Evolutionary conservation across 2,329 filamentous ascomycete genomes (phyloP).

Genomic region (Leptographium wingfieldii): DNA sequence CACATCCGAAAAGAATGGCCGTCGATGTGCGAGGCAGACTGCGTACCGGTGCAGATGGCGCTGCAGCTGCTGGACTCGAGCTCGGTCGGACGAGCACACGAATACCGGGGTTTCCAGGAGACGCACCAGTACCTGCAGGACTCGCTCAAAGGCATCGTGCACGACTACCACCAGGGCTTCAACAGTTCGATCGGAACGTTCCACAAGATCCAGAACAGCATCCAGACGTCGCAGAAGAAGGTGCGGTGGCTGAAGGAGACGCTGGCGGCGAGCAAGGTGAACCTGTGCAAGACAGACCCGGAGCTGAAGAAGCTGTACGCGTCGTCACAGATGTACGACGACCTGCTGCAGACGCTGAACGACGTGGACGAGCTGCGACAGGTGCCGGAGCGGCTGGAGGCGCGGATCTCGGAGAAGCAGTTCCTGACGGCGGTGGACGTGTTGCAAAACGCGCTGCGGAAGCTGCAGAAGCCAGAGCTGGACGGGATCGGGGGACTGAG

Average conservation of each 20-base stretch:
- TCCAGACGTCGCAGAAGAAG: slow-evolving; percentile 75
- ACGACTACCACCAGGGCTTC: slow-evolving; percentile 98
- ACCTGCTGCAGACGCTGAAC: slow-evolving; percentile 69
- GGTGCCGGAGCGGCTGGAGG: slow-evolving; percentile 85
- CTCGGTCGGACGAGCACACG: slow-evolving; percentile 81
- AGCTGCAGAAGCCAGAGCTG: slow-evolving; percentile 75
- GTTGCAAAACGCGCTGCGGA: slow-evolving; percentile 71
- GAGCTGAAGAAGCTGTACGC: slow-evolving; percentile 84
- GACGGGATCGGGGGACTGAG: slow-evolving; percentile 81
- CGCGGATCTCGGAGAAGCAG: slow-evolving; percentile 88
- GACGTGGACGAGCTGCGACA: slow-evolving; percentile 79
- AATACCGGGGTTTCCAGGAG: slow-evolving; percentile 72
- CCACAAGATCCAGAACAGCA: slow-evolving; percentile 93
- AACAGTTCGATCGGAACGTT: slow-evolving; percentile 98
- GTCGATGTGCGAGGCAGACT: slow-evolving; percentile 78
- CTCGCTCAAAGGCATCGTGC: slow-evolving; percentile 87
- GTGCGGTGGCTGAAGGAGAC: slow-evolving; percentile 74
- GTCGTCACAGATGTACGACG: slow-evolving; percentile 81
- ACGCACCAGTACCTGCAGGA: slow-evolving; percentile 84
- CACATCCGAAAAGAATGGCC: slow-evolving; percentile 85
- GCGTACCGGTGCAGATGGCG: slow-evolving; percentile 87
- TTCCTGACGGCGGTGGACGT: slow-evolving; percentile 90
- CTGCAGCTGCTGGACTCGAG: slow-evolving; percentile 88
- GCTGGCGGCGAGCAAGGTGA: slow-evolving; percentile 66
- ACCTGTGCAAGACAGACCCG: slow-evolving; percentile 73